Evolutionary conservation across 2,329 filamentous ascomycete genomes (phyloP).

Genomic region (Tolypocladium ophioglossoides): DNA sequence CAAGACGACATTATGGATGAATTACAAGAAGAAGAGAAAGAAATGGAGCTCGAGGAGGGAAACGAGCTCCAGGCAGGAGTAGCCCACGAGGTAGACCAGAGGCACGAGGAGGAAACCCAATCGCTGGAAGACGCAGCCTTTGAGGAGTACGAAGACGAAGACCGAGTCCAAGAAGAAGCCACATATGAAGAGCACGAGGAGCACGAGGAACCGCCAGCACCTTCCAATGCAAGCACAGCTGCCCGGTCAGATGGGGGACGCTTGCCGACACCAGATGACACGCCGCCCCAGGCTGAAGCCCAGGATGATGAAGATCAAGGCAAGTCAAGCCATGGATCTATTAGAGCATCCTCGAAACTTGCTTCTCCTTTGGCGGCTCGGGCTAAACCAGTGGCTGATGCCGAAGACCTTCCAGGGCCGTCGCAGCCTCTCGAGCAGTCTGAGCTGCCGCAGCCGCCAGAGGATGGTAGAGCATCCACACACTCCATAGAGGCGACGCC

Average conservation of each 20-base stretch:
- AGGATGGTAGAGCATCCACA: slow-evolving; percentile 11
- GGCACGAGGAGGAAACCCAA: slow-evolving; percentile 1
- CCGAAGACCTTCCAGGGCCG: slow-evolving; percentile 4
- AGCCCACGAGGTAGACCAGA: not conserved
- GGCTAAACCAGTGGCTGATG: not conserved
- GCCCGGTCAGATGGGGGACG: slow-evolving; percentile 30
- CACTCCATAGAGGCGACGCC: slow-evolving; percentile 21
- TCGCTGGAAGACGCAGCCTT: slow-evolving; percentile 1
- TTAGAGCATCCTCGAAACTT: not conserved
- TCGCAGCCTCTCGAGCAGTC: slow-evolving; percentile 3
- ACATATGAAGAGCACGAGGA: slow-evolving; percentile 4
- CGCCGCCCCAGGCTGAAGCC: slow-evolving; percentile 26
- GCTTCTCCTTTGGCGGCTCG: not conserved
- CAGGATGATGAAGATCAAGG: slow-evolving; percentile 8
- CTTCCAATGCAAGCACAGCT: slow-evolving; percentile 19
- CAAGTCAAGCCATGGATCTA: slow-evolving; percentile 8
- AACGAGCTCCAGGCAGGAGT: slow-evolving; percentile 1
- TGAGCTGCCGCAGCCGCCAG: slow-evolving; percentile 5
- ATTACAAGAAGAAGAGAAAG: not conserved
- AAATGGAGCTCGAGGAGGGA: slow-evolving; percentile 4
- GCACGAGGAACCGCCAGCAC: slow-evolving; percentile 2
- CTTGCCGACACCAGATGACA: slow-evolving; percentile 44
- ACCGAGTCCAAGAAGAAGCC: not conserved
- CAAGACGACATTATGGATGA: slow-evolving; percentile 3
- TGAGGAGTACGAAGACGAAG: slow-evolving; percentile 4